phyloP scores from a whole-genome alignment of 2,329 filamentous ascomycete species.

The Ascochyta rabiei region DNA sequence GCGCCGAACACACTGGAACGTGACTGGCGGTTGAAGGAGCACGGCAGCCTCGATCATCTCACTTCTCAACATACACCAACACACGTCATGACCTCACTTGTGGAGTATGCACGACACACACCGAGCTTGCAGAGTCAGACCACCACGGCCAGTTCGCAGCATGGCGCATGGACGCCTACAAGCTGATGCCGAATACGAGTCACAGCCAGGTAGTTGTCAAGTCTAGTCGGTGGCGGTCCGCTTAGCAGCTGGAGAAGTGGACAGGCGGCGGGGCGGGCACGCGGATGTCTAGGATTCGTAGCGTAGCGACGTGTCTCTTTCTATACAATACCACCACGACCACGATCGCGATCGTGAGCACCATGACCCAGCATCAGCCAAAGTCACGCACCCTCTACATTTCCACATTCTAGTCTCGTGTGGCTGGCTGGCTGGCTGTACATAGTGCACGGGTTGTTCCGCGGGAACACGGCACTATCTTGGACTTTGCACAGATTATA shows the following conservation, averaged over 20 bases:
- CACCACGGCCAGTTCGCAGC: slow-evolving; percentile 1
- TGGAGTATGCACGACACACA: not conserved
- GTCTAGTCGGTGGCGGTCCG: slow-evolving; percentile 28
- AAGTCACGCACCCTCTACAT: slow-evolving; percentile 5
- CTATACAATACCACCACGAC: not conserved
- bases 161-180: not conserved
- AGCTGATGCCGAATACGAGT: slow-evolving; percentile 6
- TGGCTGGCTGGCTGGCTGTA: slow-evolving; percentile 8
- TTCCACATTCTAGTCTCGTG: not conserved
- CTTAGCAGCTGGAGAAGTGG: slow-evolving; percentile 34
- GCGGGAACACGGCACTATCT: not conserved
- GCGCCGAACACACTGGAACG: slow-evolving; percentile 45
- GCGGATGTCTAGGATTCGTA: not conserved
- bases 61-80: not conserved
- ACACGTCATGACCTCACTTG: not conserved
- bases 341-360: not conserved
- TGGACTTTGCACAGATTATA: not conserved
- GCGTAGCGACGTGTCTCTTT: not conserved
- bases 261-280: slow-evolving; percentile 14
- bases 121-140: not conserved
- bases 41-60: not conserved
- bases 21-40: slow-evolving; percentile 34
- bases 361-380: not conserved
- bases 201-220: not conserved
- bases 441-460: slow-evolving; percentile 1